Evolutionary conservation across 495 filamentous ascomycete genomes (phyloP).

Genomic region (Penicillium argentinense): DNA sequence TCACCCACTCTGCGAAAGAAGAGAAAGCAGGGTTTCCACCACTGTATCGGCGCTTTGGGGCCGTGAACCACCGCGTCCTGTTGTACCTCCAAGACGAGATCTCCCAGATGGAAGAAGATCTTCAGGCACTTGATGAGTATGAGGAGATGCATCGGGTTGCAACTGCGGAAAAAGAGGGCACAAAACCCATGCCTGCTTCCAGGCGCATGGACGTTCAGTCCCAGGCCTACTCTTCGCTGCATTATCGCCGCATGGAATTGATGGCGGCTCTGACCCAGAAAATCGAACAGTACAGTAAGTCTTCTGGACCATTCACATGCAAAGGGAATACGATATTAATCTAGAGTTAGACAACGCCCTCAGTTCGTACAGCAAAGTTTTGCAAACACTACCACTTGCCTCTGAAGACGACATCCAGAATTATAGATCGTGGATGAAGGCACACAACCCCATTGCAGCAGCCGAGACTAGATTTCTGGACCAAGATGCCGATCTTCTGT

Average conservation of each 20-base stretch:
- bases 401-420: constrained; percentile 55
- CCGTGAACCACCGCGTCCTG: constrained; percentile 80
- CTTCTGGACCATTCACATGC: neutral
- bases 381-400: constrained; percentile 55
- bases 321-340: neutral
- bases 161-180: constrained; percentile 49
- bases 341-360: constrained; percentile 62
- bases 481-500: constrained; percentile 63
- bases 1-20: constrained; percentile 44
- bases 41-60: constrained; percentile 83
- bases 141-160: constrained; percentile 65
- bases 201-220: constrained; percentile 59
- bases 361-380: constrained; percentile 63
- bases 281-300: constrained; percentile 80
- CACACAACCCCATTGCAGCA: constrained; percentile 59
- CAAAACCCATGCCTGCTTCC: constrained; percentile 57
- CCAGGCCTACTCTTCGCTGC: constrained; percentile 65
- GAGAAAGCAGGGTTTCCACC: constrained; percentile 52
- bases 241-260: constrained; percentile 69
- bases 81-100: constrained; percentile 88
- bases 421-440: constrained; percentile 67
- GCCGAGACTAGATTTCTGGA: constrained; percentile 71
- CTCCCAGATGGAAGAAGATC: constrained; percentile 71
- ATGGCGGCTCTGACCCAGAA: constrained; percentile 72
- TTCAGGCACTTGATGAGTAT: constrained; percentile 67